These are phyloP conservation scores for Tulasnella sp. DNA, from an alignment of 768 basidiomycete genomes.

Conservation along the genomic window DNA sequence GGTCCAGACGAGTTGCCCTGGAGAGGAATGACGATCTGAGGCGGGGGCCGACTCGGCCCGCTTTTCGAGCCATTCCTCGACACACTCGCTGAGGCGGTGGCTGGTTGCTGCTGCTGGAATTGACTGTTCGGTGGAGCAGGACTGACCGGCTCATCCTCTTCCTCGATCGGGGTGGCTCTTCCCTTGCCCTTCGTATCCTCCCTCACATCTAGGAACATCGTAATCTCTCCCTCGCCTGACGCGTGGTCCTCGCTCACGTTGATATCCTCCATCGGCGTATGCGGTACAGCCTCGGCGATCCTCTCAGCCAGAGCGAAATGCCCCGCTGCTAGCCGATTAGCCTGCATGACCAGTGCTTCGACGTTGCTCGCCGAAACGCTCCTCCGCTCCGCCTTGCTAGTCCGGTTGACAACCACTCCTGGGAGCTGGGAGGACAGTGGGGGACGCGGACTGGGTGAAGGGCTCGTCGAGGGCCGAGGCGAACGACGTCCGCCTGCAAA, in stretches of 20 bases:
- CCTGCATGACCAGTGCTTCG: not conserved
- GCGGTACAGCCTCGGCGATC: not conserved
- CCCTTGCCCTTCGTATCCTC: not conserved
- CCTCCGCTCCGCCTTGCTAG: not conserved
- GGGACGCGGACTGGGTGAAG: not conserved
- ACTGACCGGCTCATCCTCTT: not conserved
- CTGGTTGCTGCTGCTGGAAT: not conserved
- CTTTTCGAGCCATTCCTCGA: not conserved
- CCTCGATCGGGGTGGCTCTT: not conserved
- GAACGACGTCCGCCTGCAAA: not conserved
- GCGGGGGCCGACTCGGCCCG: not conserved
- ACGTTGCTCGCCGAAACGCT: not conserved
- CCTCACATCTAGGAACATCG: not conserved
- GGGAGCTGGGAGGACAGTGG: not conserved
- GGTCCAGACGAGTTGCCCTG: not conserved
- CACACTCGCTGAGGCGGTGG: not conserved
- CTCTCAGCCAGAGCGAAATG: not conserved
- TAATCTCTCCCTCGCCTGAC: not conserved
- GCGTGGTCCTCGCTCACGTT: not conserved
- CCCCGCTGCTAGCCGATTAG: not conserved
- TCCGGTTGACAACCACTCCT: not conserved
- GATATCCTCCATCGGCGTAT: not conserved
- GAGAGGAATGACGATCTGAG: not conserved
- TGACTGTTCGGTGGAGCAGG: not conserved
- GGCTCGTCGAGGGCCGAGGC: not conserved